Percentiles rank a stretch among this genome's conserved stretches.
Conservation (phyloP, 306 rosid species). For the Oemleria cerasiformis region DNA sequence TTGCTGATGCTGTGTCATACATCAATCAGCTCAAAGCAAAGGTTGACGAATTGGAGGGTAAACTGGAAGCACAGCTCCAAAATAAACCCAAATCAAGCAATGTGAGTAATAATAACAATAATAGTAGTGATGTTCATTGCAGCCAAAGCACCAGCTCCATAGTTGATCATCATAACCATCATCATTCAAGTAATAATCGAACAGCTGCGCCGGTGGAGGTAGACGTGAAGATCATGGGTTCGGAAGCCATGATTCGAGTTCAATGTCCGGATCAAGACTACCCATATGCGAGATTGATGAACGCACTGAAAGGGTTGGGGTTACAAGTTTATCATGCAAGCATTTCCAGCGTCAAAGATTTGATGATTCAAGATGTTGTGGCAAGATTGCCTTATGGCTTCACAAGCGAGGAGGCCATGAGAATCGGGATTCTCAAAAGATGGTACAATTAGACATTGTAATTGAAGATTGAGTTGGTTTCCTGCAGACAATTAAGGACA, state of each 20-base stretch:
- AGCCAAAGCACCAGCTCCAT: background rate
- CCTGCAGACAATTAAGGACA: background rate
- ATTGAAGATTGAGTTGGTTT: background rate
- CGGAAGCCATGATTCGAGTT: slow-evolving; percentile 45
- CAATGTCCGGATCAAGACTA: slow-evolving; percentile 34
- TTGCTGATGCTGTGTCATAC: slow-evolving; percentile 37
- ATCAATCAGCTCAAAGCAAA: slow-evolving; percentile 40
- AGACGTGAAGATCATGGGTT: slow-evolving; percentile 40
- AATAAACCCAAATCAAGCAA: background rate
- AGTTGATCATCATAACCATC: background rate
- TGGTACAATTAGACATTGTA: background rate
- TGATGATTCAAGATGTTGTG: slow-evolving; percentile 48
- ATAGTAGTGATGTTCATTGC: background rate
- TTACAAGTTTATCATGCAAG: slow-evolving; percentile 42
- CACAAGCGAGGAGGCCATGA: slow-evolving; percentile 28
- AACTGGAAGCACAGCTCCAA: background rate
- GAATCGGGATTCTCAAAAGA: slow-evolving; percentile 29
- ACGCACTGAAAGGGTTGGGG: slow-evolving; percentile 34
- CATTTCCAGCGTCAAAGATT: slow-evolving; percentile 40
- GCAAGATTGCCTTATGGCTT: slow-evolving; percentile 36
- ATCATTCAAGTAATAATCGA: background rate
- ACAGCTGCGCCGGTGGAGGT: slow-evolving; percentile 10
- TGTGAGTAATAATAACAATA: background rate
- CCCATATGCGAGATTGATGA: slow-evolving; percentile 49
- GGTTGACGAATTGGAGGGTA: slow-evolving; percentile 11